A percentile compares a stretch with the other conserved stretches of the same genome.
Evolutionary conservation across 331 rosid species (phyloP).

Genomic region (Quercus lobata): DNA sequence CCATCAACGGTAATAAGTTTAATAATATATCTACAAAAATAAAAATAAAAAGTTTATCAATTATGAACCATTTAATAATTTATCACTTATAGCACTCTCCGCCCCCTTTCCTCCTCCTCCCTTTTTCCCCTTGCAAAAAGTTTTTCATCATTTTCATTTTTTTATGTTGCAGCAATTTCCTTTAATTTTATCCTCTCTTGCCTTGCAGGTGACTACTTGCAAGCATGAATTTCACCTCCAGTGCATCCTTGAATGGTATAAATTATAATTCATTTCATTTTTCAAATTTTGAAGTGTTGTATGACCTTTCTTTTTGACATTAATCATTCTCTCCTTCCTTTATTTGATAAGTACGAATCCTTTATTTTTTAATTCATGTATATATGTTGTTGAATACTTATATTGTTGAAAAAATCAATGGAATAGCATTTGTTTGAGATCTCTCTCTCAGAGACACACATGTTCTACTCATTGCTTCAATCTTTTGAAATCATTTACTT

Average conservation of each 20-base stretch:
- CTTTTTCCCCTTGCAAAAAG: background rate
- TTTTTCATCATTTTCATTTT: background rate
- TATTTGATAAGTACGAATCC: background rate
- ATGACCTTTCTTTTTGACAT: background rate
- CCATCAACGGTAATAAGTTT: conserved; percentile 64
- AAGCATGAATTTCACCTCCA: conserved; percentile 91
- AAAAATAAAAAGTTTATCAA: no score
- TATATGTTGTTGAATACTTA: background rate
- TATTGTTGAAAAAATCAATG: background rate
- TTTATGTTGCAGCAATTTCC: background rate
- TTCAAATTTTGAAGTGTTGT: background rate
- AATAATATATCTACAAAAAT: background rate
- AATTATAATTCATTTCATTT: background rate
- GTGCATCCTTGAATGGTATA: conserved; percentile 96
- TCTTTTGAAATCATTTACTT: no score
- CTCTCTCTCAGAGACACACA: no score
- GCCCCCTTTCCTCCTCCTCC: background rate
- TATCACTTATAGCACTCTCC: background rate
- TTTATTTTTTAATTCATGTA: background rate
- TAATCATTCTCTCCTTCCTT: background rate
- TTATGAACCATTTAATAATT: background rate
- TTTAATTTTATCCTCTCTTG: conserved; percentile 4
- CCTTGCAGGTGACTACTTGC: conserved; percentile 72
- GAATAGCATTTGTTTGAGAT: background rate
- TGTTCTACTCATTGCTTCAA: no score